Conservation (phyloP, 2,329 filamentous ascomycete species). For the Phoma herbarum region DNA sequence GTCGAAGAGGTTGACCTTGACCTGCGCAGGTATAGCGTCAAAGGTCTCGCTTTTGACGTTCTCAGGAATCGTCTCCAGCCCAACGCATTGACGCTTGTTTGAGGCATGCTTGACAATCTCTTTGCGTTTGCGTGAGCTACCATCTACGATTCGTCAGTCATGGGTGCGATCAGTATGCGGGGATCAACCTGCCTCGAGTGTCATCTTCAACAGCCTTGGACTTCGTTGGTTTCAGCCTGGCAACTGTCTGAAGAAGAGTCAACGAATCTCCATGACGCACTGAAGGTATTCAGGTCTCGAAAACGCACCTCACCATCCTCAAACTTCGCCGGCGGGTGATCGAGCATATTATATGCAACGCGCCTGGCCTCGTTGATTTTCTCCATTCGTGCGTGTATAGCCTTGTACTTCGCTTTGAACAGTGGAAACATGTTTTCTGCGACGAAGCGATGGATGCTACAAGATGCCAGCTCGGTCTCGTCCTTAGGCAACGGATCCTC, state of each 20-base stretch:
- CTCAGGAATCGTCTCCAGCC: conserved; percentile 35
- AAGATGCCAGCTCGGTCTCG: conserved; percentile 26
- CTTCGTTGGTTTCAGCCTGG: conserved; percentile 22
- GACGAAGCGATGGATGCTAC: conserved; percentile 38
- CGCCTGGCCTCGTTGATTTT: conserved; percentile 37
- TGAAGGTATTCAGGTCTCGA: not conserved
- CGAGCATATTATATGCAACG: conserved; percentile 30
- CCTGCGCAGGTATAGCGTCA: conserved; percentile 30
- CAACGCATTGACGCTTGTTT: conserved; percentile 38
- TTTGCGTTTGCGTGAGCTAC: conserved; percentile 11
- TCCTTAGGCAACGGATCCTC: conserved; percentile 29
- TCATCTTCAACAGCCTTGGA: conserved; percentile 6
- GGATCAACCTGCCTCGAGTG: not conserved
- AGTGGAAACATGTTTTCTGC: conserved; percentile 32
- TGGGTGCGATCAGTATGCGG: not conserved
- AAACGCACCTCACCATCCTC: conserved; percentile 38
- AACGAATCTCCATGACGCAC: not conserved
- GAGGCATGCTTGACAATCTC: conserved; percentile 30
- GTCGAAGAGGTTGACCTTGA: conserved; percentile 43
- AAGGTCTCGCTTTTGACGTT: conserved; percentile 35
- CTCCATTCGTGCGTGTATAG: conserved; percentile 29
- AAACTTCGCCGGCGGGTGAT: conserved; percentile 23
- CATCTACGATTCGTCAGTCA: conserved; percentile 3
- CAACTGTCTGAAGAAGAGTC: conserved; percentile 24
- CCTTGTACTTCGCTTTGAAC: conserved; percentile 40